Conservation (phyloP, 2,329 filamentous ascomycete genomes). For the Apiospora koreana region DNA sequence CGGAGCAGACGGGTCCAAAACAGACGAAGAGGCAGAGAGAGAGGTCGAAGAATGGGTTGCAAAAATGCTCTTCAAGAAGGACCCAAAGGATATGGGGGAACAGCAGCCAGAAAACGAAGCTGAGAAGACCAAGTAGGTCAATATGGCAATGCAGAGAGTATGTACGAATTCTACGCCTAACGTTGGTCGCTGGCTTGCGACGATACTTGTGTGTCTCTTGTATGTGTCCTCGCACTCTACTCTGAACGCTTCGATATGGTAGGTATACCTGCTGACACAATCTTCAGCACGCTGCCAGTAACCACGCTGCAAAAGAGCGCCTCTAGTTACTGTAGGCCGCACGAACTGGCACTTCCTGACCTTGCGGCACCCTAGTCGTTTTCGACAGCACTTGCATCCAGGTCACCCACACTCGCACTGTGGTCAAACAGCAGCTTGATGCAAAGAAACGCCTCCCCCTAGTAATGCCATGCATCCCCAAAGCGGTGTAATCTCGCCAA, state of each 20-base stretch:
- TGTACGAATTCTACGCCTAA: neutral
- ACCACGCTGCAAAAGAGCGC: neutral
- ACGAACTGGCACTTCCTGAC: neutral
- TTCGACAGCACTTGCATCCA: neutral
- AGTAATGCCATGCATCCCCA: neutral
- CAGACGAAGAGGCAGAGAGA: constrained; percentile 55
- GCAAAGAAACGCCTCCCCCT: neutral
- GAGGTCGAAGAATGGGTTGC: constrained; percentile 65
- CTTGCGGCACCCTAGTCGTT: neutral
- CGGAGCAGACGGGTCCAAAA: constrained; percentile 31
- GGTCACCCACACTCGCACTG: neutral
- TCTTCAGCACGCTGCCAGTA: neutral
- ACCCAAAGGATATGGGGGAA: constrained; percentile 33
- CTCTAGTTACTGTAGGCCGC: neutral
- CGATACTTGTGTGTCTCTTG: neutral
- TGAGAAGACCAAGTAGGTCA: constrained; percentile 13
- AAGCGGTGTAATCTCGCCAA: neutral
- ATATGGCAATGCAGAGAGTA: constrained; percentile 1
- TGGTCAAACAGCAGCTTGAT: neutral
- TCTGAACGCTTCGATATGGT: neutral
- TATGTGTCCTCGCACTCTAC: neutral
- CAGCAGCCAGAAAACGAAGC: constrained; percentile 14
- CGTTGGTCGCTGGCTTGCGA: neutral
- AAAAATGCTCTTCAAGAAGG: constrained; percentile 59
- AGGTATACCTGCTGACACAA: neutral